Evolutionary conservation across 2,329 filamentous ascomycete genomes (phyloP), one percentile per base, ranked within the genome.

Genomic region (Fusarium humuli): DNA sequence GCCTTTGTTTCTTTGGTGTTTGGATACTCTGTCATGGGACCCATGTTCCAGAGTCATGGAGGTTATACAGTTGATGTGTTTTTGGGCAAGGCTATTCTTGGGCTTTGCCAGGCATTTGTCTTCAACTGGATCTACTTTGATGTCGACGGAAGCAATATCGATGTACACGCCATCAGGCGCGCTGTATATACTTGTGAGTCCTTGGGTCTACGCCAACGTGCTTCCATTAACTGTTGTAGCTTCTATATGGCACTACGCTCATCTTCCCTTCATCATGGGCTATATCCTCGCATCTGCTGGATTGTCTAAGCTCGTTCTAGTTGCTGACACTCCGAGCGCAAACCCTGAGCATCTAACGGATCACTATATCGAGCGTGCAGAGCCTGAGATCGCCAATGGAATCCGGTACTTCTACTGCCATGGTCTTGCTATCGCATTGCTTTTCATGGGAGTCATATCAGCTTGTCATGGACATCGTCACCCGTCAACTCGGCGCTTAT

Each of bases 41-140:
- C 90, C 37, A 79, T 90, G 42, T 90, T 88, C 73, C 88, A 90
- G 71, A 88, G 84, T 65, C 70, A 78, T 16, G 76, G 77, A 16
- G 75, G 76, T 14, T 81, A 81, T 12, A 82, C 81, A 3, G 82
- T 85, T 67, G 86, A 87, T 7, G 78, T 89, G 13, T 86, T 90
- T 76, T 85, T 89, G 49, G 89, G 88, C 9, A 91, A 91, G 76
- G 88, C 88, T 2, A 81, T 88, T 12, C 77, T 90, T 14, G 87
- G 87, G 0, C 78, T 90, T 1, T 79, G 87, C 5, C 87, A 89
- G 70, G 86, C 86, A 0, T 89, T 88, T 73, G 79, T 83, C 50
- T 87, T 89, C 72, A 89, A 89, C 72, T 89, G 87, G 86, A 81
- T 90, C 12, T 90, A 90, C 75, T 90, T 90, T 73, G 88, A 91